These are phyloP conservation scores for Corylus americana DNA, from an alignment of 306 rosid genomes.

Conservation along the genomic window DNA sequence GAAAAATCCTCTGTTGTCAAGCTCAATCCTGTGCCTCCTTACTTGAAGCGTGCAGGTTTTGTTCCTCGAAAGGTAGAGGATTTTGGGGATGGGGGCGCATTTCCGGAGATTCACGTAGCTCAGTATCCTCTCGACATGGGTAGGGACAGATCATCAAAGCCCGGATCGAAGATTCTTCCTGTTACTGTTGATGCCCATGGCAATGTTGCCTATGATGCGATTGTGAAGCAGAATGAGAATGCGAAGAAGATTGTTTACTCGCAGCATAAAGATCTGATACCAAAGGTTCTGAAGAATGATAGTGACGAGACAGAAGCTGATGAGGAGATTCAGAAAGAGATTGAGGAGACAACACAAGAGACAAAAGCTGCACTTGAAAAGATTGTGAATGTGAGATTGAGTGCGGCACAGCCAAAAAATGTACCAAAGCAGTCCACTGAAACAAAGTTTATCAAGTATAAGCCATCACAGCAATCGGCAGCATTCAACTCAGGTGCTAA, in stretches of 20 bases:
- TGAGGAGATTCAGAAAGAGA: constrained; percentile 60
- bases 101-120: constrained; percentile 88
- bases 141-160: constrained; percentile 54
- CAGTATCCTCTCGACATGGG: constrained; percentile 95
- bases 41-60: constrained; percentile 73
- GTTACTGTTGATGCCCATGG: constrained; percentile 81
- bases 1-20: constrained; percentile 48
- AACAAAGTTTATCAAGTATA: constrained; percentile 77
- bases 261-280: constrained; percentile 72
- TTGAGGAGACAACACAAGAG: constrained; percentile 74
- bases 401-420: constrained; percentile 86
- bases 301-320: constrained; percentile 43
- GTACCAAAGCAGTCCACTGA: constrained; percentile 72
- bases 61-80: constrained; percentile 81
- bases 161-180: constrained; percentile 70
- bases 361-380: constrained; percentile 86
- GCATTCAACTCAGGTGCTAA: constrained; percentile 89
- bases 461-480: constrained; percentile 75
- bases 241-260: constrained; percentile 74
- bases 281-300: constrained; percentile 62
- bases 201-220: constrained; percentile 83
- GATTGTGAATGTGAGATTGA: constrained; percentile 78
- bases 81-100: constrained; percentile 89
- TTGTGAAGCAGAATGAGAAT: constrained; percentile 83
- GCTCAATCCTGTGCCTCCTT: constrained; percentile 66